Evolutionary conservation across 768 basidiomycete genomes (phyloP), one percentile per base, ranked within the genome.

Genomic region (Macrolepiota albuminosa): DNA sequence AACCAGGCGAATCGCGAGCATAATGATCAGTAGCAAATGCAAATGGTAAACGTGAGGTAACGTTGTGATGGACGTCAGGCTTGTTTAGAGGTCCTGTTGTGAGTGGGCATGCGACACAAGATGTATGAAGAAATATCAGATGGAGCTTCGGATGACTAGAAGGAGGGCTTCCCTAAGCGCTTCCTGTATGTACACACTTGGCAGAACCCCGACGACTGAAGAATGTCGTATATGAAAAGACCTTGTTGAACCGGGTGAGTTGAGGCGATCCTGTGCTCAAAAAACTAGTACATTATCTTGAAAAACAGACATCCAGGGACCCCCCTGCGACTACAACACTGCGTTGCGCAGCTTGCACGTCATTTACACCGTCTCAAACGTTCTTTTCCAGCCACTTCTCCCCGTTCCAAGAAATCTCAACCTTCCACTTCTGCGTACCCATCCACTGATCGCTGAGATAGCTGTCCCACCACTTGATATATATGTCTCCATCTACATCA

Each of bases 361-460:
- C 34, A 21, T 24, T 37, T 21, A 10, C 21, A 24, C 14, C 14
- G 6, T 26, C 53, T 54, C 31, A 54, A 21, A 18, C 24, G 21
- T 69, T 68, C 50, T 71, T 71, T 57, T 77, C 77, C 7, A 77
- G 67, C 76, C 78, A 80, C 34, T 71, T 64, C 31, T 75, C 75
- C 37, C 69, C 73, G 40, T 72, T 64, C 70, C 71, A 68, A 24
- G 57, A 58, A 8, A 76, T 72, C 29, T 73, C 73, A 34, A 77
- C 64, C 48, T 66, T 66, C 78, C 78, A 80, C 65, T 77, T 76
- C 37, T 71, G 67, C 46, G 69, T 69, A 45, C 74, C 76, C 68
- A 75, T 72, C 78, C 77, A 80, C 59, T 76, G 76, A 55, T 78
- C 76, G 37, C 70, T 67, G 50, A 80, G 63, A 63, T 76, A 80